Base-by-base conservation (phyloP, 805 yeast species). In the Ogataea trehalophila region DNA sequence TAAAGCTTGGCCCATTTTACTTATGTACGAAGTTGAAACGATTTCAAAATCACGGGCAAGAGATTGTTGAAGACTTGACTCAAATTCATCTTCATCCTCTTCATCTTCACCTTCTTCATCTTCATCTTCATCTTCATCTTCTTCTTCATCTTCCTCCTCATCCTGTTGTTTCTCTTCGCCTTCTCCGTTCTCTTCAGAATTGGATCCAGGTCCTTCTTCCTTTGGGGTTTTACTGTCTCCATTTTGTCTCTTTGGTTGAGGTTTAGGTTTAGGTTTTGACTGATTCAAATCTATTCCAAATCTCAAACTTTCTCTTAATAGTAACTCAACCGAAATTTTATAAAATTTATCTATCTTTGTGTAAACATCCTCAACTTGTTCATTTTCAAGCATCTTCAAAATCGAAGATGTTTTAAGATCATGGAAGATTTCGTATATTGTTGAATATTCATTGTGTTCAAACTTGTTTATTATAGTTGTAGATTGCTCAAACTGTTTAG, bases 1-100 rank as follows among this genome's bases (percentile, higher is more conserved):
- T 51, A 77, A 74, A 0, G 90, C 79, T 64, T 91, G 94, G n/a
- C 80, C 79, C 45, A 82, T 76, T 3, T 77, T 70, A 8, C 73
- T 61, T 9, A 70, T 61, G 56, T 80, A 82, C 37, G 73, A 68
- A 1, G 75, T 69, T 0, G 85, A 71, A 16, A 87, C 82, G 48
- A 77, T 74, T 33, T 76, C 73, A 57, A 81, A 87, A 58, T 85
- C 92, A 31, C 73, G 73, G 1, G 75, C 63, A 37, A 86, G 60
- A 37, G 71, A 67, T 17, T 68, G 61, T 49, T 75, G 77, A 35
- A 76, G 56, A 33, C 47, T 48, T 3, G 59, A 39, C 26, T 49
- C 51, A 2, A 48, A 42, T 13, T 52, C 52, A 6, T 46, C 52
- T 6, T 50, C 54, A 18, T 49, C 43, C 8, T 50, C 57, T 2